Conservation (phyloP, 2,329 filamentous ascomycete genomes). For the Calcarisporium arbuscula region DNA sequence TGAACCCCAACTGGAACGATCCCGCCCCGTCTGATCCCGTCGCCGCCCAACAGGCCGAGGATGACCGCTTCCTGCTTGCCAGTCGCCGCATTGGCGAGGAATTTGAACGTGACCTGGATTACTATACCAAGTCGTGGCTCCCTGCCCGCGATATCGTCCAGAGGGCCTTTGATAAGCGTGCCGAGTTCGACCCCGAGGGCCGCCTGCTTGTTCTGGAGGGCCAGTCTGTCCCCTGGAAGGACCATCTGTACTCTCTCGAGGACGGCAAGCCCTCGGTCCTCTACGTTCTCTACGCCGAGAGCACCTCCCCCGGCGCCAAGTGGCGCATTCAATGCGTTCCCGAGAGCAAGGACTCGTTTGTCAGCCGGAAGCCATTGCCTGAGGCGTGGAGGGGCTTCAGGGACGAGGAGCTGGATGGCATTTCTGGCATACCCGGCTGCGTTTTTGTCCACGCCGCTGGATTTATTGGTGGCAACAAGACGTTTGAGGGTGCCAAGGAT, state of each 20-base stretch:
- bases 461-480: conserved; percentile 94
- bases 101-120: conserved; percentile 74
- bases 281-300: conserved; percentile 91
- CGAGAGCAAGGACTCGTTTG: conserved; percentile 75
- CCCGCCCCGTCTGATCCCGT: conserved; percentile 41
- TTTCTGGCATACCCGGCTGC: conserved; percentile 63
- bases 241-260: conserved; percentile 89
- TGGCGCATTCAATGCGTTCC: conserved; percentile 96
- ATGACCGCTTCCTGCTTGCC: conserved; percentile 70
- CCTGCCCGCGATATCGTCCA: conserved; percentile 78
- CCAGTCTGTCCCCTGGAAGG: conserved; percentile 87
- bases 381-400: conserved; percentile 88
- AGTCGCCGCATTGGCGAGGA: conserved; percentile 82
- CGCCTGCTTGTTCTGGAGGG: conserved; percentile 74
- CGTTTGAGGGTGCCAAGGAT: conserved; percentile 75
- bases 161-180: conserved; percentile 64
- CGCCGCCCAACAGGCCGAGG: conserved; percentile 65
- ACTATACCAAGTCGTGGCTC: conserved; percentile 72
- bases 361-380: conserved; percentile 85
- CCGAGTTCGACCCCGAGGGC: conserved; percentile 63
- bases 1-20: conserved; percentile 80
- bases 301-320: conserved; percentile 64
- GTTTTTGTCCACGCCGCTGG: conserved; percentile 93
- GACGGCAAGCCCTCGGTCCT: conserved; percentile 54
- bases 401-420: conserved; percentile 74